Percentiles rank a stretch among this genome's conserved stretches.
Evolutionary conservation across 148 eudicot genomes (phyloP).

Genomic region (Camellia granthamiana): DNA sequence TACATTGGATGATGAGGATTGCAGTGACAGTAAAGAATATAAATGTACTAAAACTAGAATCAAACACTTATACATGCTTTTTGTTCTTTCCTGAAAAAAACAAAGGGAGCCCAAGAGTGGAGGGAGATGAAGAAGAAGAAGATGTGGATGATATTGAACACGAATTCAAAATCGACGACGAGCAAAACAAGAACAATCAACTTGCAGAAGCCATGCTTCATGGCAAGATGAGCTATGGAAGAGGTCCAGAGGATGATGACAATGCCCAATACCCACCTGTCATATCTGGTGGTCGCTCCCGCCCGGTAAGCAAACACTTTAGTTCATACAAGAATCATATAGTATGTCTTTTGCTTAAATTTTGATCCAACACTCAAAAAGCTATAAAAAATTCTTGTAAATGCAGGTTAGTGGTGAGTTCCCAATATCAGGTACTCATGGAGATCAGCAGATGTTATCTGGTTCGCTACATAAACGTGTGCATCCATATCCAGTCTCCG

Average conservation of each 20-base stretch:
- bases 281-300: constrained; percentile 66
- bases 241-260: constrained; percentile 88
- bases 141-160: constrained; percentile 91
- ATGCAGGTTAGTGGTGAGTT: constrained; percentile 90
- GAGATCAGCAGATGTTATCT: constrained; percentile 43
- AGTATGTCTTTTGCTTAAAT: too few species aligned
- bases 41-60: neutral
- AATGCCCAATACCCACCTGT: constrained; percentile 69
- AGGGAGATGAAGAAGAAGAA: constrained; percentile 97
- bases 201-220: constrained; percentile 94
- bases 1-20: neutral
- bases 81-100: neutral
- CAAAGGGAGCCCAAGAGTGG: constrained; percentile 95
- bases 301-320: constrained; percentile 44
- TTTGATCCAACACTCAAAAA: too few species aligned
- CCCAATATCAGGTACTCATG: constrained; percentile 52
- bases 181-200: constrained; percentile 59
- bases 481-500: constrained; percentile 71
- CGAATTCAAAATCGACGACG: constrained; percentile 81
- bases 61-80: too few species aligned
- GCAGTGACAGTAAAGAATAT: neutral
- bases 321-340: too few species aligned
- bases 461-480: constrained; percentile 66
- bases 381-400: neutral
- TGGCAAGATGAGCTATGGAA: constrained; percentile 96